Base-by-base conservation (phyloP, 176 grass and related monocot genomes). In the Aegilops bicornis region DNA sequence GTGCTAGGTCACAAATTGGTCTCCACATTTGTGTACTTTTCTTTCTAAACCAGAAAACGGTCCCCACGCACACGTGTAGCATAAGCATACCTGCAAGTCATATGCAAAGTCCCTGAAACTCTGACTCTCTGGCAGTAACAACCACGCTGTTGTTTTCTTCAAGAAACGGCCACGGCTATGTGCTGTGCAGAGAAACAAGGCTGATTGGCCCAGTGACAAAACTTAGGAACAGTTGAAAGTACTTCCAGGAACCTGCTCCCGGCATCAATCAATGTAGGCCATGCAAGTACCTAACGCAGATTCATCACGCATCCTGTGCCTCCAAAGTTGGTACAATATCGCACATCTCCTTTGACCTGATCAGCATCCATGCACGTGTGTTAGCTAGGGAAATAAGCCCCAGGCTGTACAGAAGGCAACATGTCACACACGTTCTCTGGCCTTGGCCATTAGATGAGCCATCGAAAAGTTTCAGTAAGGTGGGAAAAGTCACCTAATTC, bases 111-210 rank as follows among this genome's bases (percentile, higher is more conserved):
- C 73, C 50, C 45, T 32, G 27, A 54, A 27, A 6, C 40, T 75
- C 72, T 75, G 16, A 20, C 30, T 39, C 17, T 69, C 15, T 60
- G 75, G 42, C 43, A 67, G 43, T 23, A 45, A 31, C 82, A 45
- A 67, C 69, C 30, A 27, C 11, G 25, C 17, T 76, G 3, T 9
- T 69, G 61, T 69, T 80, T 69, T 72, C 81, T 91, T 87, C 16
- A 84, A 87, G 77, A 48, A 85, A 88, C 82, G 50, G 89, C 20
- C 77, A 91, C 69, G 64, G 69, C 37, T 50, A 80, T 56, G 76
- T 37, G 76, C 61, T 63, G n/a, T 31, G 11, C 48, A 81, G 81
- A 84, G 61, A 81, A 85, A 69, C 59, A 84, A 80, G 64, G 68
- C 35, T 48, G 66, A 39, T 83, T 39, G 30, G 19, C 71, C 72